Evolutionary conservation across 164 flowering plant species (phyloP), one percentile per base, ranked within the genome.

Genomic region (Tinospora cordifolia): DNA sequence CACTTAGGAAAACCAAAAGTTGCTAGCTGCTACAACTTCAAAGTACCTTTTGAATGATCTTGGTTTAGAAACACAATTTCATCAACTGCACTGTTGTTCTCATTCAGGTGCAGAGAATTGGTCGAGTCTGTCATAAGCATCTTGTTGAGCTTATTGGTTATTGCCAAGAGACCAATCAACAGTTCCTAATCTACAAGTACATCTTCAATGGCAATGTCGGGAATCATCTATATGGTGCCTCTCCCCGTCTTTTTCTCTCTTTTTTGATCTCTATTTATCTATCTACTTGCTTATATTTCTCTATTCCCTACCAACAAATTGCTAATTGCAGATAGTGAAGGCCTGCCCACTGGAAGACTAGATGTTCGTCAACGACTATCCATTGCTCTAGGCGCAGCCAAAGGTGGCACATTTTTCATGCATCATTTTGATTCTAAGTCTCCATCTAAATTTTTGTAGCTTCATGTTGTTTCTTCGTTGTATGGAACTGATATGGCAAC

Each of bases 301-400:
- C 3, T 68, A n/a, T 25, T 46, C 11, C 38, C n/a, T 63, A 13
- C 15, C 66, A 44, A 49, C 67, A 47, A 9, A 46, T 51, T 21
- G 3, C 17, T 46, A 54, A 39, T 65, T 71, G 34, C 77, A 85
- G 84, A 84, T 65, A 70, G 30, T 63, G 84, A 78, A 69, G 85
- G 87, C 38, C 65, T 69, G 30, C 85, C 87, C 30, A 71, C 71
- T 40, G 84, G 85, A 67, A 81, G 73, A 80, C 76, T 82, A 46
- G 79, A 75, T 62, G 75, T 81, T 40, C 65, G 78, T 21, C 82
- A 79, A 72, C 75, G 86, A 44, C 24, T 84, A 64, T 73, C 75
- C 60, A 77, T 83, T 38, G 86, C 85, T 30, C 30, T 83, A 22
- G 85, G 79, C 69, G 84, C 87, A 63, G 87, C 83, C 25, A 80